Conservation (phyloP, 345 rosid genomes). For the Excoecaria cochinchinensis region DNA sequence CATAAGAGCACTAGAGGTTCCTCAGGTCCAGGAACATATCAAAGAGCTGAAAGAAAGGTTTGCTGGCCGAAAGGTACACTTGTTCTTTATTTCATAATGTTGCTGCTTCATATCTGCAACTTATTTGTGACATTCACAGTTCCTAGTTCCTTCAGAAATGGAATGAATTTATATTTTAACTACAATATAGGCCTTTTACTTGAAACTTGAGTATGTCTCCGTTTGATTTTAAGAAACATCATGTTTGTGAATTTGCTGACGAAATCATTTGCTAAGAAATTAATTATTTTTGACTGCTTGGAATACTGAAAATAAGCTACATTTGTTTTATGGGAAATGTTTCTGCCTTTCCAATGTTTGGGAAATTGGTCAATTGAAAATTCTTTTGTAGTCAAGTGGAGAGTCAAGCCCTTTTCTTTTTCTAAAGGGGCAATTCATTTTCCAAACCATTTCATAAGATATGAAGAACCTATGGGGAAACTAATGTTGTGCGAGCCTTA, state of each 20-base stretch:
- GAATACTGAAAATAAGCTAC: neutral
- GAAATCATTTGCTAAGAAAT: neutral
- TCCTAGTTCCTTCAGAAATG: neutral
- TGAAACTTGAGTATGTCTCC: neutral
- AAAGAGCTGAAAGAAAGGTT: constrained; percentile 85
- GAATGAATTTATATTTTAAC: neutral
- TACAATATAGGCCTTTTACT: neutral
- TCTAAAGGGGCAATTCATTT: neutral
- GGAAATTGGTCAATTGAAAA: neutral
- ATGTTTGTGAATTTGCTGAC: neutral
- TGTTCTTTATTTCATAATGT: neutral
- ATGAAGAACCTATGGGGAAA: neutral
- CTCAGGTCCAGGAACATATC: constrained; percentile 66
- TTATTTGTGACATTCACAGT: neutral
- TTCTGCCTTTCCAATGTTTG: neutral
- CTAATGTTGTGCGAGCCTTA: neutral
- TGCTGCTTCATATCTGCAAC: neutral
- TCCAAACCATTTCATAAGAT: neutral
- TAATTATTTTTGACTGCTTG: neutral
- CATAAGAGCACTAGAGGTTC: constrained; percentile 70
- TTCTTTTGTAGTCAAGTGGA: neutral
- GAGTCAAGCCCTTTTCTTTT: neutral
- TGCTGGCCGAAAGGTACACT: constrained; percentile 82
- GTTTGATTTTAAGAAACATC: neutral
- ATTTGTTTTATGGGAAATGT: neutral